phyloP scores from a whole-genome alignment of 805 yeast genomes.

The Yarrowia deformans region DNA sequence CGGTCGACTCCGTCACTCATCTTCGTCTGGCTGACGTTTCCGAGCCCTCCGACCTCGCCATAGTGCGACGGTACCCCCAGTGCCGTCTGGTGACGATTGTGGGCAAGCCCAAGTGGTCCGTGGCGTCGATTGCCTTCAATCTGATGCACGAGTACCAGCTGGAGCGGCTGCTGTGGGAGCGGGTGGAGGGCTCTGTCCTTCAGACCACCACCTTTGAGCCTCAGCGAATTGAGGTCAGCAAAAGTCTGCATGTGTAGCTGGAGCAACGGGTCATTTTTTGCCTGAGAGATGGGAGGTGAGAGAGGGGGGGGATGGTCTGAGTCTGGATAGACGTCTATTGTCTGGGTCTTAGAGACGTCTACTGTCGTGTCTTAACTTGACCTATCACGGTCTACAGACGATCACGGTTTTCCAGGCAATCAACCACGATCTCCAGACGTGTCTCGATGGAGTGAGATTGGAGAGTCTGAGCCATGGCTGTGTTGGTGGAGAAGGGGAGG shows the following conservation, averaged over 20 bases:
- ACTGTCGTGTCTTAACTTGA: no score
- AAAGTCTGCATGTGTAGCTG: constrained; percentile 25
- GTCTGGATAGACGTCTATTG: no score
- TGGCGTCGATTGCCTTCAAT: constrained; percentile 4
- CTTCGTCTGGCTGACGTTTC: constrained; percentile 15
- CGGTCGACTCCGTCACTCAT: neutral
- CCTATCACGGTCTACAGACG: no score
- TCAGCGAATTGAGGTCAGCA: neutral
- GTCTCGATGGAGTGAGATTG: no score
- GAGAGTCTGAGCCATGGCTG: no score
- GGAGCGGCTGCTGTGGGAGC: constrained; percentile 18
- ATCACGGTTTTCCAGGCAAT: no score
- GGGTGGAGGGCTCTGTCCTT: constrained; percentile 27
- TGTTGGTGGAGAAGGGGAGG: no score
- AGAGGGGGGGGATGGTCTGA: neutral
- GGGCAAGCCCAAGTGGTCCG: constrained; percentile 24
- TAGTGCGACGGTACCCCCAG: constrained; percentile 4
- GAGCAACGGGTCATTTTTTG: constrained; percentile 31
- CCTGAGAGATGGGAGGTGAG: neutral
- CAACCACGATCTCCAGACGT: no score
- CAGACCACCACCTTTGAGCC: constrained; percentile 30
- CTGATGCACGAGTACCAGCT: constrained; percentile 23
- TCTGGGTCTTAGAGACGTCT: no score
- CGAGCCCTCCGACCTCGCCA: constrained; percentile 6
- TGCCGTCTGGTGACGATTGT: constrained; percentile 14